Conservation (phyloP, 345 rosid genomes). For the Jatropha curcas region DNA sequence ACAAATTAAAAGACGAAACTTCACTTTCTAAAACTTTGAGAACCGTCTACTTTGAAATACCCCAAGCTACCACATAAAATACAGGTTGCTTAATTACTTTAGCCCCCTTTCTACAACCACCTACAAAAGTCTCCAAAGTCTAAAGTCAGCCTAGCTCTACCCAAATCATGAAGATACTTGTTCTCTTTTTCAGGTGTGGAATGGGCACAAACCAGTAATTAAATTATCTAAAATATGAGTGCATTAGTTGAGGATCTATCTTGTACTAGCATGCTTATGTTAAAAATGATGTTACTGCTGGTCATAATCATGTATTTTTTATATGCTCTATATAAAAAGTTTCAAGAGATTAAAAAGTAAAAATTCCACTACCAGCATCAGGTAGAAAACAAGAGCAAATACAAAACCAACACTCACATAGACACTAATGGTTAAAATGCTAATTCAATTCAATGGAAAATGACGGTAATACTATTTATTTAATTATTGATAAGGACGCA, state of each 20-base stretch:
- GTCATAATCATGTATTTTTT: not conserved
- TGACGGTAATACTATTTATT: not conserved
- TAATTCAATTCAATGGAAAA: not conserved
- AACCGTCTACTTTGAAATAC: too few species aligned
- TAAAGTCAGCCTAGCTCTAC: not conserved
- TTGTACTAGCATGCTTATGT: not conserved
- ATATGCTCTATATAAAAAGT: not conserved
- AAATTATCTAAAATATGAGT: not conserved
- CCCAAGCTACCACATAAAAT: not conserved
- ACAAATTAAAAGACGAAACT: too few species aligned
- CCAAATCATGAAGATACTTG: not conserved
- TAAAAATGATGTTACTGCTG: not conserved
- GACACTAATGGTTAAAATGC: not conserved
- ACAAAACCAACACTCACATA: not conserved
- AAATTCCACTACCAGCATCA: not conserved
- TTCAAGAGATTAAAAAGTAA: not conserved
- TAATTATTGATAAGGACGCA: not conserved
- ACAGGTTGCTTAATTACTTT: not conserved
- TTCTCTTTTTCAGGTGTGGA: not conserved
- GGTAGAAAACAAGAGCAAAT: not conserved
- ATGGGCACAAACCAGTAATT: not conserved
- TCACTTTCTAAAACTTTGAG: too few species aligned
- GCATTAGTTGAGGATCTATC: not conserved
- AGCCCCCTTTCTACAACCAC: not conserved
- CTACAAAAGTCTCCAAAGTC: not conserved